Conservation (phyloP, 805 yeast species). For the Diddensiella santjacobensis region DNA sequence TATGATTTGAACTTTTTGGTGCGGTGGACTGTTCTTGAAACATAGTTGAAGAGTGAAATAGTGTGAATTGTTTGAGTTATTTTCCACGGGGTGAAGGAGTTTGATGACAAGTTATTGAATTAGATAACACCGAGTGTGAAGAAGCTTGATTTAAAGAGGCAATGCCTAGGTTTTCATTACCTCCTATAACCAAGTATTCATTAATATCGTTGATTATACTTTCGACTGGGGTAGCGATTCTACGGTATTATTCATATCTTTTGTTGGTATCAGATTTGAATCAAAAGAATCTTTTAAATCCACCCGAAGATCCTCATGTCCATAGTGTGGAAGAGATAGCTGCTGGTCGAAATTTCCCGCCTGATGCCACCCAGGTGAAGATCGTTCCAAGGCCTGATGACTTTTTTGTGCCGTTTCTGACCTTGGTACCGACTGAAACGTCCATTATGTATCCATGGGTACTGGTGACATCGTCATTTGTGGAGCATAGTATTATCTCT, state of each 20-base stretch:
- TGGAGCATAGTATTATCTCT: slow-evolving; percentile 43
- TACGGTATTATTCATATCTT: slow-evolving; percentile 35
- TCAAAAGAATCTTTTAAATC: not conserved
- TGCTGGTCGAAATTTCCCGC: slow-evolving; percentile 15
- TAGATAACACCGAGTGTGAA: too few relatives aligned
- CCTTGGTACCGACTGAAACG: slow-evolving; percentile 44
- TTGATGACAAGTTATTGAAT: too few relatives aligned
- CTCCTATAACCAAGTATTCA: slow-evolving; percentile 34
- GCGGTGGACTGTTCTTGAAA: too few relatives aligned
- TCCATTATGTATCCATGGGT: slow-evolving; percentile 46
- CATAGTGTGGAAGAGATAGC: slow-evolving; percentile 16
- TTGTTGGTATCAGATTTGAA: slow-evolving; percentile 18
- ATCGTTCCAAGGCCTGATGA: slow-evolving; percentile 42
- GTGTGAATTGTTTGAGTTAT: too few relatives aligned
- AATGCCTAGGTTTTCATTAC: slow-evolving; percentile 22
- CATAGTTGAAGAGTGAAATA: too few relatives aligned
- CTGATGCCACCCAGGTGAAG: slow-evolving; percentile 10
- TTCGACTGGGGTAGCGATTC: slow-evolving; percentile 30
- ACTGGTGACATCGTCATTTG: slow-evolving; percentile 43
- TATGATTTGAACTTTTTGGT: too few relatives aligned
- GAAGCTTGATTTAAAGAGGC: too few relatives aligned
- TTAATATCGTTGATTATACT: slow-evolving; percentile 23
- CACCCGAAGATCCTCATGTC: too few relatives aligned
- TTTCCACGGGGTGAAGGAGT: too few relatives aligned
- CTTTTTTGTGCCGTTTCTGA: slow-evolving; percentile 47